phyloP scores from a whole-genome alignment of 116 monocot species.

The Posidonia oceanica region DNA sequence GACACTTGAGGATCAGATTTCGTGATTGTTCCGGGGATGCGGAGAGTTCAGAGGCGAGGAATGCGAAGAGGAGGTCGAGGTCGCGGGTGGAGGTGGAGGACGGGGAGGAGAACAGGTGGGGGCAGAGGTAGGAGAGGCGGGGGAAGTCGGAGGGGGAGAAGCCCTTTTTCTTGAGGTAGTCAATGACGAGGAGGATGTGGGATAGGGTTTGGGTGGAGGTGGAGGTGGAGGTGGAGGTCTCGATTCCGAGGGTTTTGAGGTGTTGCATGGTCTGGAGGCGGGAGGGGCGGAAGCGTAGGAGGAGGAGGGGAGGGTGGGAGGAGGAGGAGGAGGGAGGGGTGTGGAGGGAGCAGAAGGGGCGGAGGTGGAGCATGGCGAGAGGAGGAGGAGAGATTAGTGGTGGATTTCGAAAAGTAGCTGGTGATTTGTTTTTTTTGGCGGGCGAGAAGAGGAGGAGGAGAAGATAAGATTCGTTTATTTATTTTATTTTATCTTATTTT shows the following conservation, averaged over 20 bases:
- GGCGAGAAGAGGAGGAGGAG: too few species aligned
- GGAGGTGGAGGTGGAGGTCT: background rate
- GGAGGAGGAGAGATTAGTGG: too few species aligned
- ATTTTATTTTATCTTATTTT: too few species aligned
- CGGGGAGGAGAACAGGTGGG: slow-evolving; percentile 6
- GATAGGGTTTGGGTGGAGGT: slow-evolving; percentile 12
- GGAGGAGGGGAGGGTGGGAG: background rate
- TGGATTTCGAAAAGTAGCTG: too few species aligned
- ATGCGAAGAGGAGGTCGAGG: slow-evolving; percentile 20
- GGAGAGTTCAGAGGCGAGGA: slow-evolving; percentile 22
- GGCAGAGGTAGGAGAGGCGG: slow-evolving; percentile 7
- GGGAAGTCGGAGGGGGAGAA: background rate
- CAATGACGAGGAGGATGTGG: slow-evolving; percentile 15
- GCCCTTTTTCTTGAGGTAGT: slow-evolving; percentile 25
- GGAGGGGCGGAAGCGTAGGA: slow-evolving; percentile 21
- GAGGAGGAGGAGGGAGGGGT: background rate
- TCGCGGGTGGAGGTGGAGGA: slow-evolving; percentile 10
- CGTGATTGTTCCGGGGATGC: slow-evolving; percentile 19
- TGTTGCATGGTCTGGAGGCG: slow-evolving; percentile 15
- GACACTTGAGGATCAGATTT: slow-evolving; percentile 18
- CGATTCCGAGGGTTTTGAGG: slow-evolving; percentile 29
- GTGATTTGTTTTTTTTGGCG: too few species aligned
- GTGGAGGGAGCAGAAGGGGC: background rate
- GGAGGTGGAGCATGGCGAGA: background rate
- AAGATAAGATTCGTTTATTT: too few species aligned